Evolutionary conservation across 805 yeast species (phyloP), one percentile per base, ranked within the genome.

Genomic region (Pichia manshurica): DNA sequence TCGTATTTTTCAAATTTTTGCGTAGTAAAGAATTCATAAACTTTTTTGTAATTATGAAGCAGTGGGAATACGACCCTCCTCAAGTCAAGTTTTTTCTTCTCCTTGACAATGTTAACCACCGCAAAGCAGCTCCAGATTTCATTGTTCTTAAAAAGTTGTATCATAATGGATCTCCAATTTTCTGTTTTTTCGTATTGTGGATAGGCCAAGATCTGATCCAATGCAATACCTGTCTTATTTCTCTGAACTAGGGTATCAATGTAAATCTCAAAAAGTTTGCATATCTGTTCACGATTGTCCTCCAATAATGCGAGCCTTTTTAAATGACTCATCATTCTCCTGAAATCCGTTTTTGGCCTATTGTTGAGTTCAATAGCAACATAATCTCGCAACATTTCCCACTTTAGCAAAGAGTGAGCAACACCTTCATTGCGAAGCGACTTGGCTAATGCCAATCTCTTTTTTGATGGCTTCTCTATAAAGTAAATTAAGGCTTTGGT

Each of bases 341-440:
- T 19, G 16, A 42, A 46, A 4, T 3, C 13, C 1, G 9, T n/a
- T 23, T 23, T 16, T 1, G n/a, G 15, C 31, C 19, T 17, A 4
- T 39, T 34, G 7, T 34, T 20, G 10, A 40, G 6, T 5, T 25
- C 31, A 5, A 42, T 10, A 8, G 13, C 25, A 20, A 44, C n/a
- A 12, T 13, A 39, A n/a, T 48, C 51, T 25, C 45, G 46, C 22
- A 22, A 31, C 3, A 41, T 20, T 8, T 31, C 5, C 46, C 45
- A 41, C 28, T 48, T 36, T 8, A 48, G 4, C n/a, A 16, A 5
- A 3, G 16, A 17, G 17, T 36, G 17, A 28, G 16, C 37, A 22
- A 40, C 16, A 4, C 51, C 51, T 37, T 48, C 46, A 42, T 48
- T 45, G 15, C 45, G 28, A 8, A 48, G 25, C 4, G 29, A 20